phyloP scores from a whole-genome alignment of 2,329 filamentous ascomycete genomes.

The Albophoma yamanashiensis region DNA sequence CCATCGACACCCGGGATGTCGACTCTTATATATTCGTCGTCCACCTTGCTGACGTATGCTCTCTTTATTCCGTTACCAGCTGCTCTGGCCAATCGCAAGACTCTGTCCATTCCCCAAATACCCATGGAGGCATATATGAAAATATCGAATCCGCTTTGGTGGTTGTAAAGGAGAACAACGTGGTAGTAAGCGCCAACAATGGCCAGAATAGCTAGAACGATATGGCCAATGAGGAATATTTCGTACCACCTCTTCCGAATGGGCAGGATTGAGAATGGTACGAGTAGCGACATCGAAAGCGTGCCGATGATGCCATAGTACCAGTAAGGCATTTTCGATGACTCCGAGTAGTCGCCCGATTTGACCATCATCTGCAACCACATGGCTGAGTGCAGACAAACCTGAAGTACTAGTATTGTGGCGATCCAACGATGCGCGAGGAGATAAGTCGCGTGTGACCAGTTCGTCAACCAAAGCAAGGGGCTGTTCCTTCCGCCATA shows the following conservation, averaged over 20 bases:
- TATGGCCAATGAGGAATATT: constrained; percentile 31
- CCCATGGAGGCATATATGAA: constrained; percentile 17
- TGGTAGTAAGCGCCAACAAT: constrained; percentile 33
- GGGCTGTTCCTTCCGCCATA: constrained; percentile 36
- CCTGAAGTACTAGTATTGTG: constrained; percentile 31
- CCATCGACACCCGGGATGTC: constrained; percentile 14
- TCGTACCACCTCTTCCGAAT: constrained; percentile 29
- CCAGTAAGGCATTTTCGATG: constrained; percentile 25
- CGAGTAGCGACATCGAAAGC: constrained; percentile 16
- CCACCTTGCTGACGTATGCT: constrained; percentile 15
- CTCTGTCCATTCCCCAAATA: constrained; percentile 18
- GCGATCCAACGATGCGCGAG: constrained; percentile 40
- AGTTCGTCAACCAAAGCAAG: constrained; percentile 35
- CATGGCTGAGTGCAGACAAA: constrained; percentile 33
- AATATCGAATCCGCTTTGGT: constrained; percentile 30
- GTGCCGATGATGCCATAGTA: constrained; percentile 31
- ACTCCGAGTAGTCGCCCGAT: constrained; percentile 13
- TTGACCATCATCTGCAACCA: constrained; percentile 23
- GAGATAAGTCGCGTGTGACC: constrained; percentile 36
- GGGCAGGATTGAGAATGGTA: constrained; percentile 21
- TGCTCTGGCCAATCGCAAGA: constrained; percentile 8
- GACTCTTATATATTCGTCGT: constrained; percentile 18
- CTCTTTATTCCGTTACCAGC: constrained; percentile 11
- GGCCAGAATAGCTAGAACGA: constrained; percentile 26
- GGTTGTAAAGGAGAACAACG: constrained; percentile 21